Base-by-base conservation (phyloP, 257 asterid genomes). In the Solanum arcanum region DNA sequence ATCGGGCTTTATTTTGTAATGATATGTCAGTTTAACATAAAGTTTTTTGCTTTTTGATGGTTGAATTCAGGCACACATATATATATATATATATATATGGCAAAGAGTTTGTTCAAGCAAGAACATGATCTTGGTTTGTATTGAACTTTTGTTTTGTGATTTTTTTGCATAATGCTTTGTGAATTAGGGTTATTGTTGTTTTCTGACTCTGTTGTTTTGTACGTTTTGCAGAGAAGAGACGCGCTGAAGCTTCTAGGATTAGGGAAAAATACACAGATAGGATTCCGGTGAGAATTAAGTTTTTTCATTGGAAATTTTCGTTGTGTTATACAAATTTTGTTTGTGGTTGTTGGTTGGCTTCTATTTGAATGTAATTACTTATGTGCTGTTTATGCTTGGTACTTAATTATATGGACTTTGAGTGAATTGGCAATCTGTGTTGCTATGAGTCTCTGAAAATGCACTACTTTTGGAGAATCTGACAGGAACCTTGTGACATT, bases 181-280 rank as follows among this genome's bases (percentile, higher is more conserved):
- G 20, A 49, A 49, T 49, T 80, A 18, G 85, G 29, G 85, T 47
- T 10, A 16, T 29, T 29, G 11, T 5, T 3, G 9, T 42, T 23
- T 29, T 80, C 21, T 46, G 31, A 49, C 18, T 3, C 11, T 29
- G 31, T 29, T 41, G 37, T 76, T 42, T 76, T 10, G 23, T 5
- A 41, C 29, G 8, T 1, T n/a, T 6, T 81, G 31, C 88, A 91
- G 92, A 90, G 83, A 91, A 88, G 89, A 83, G 93, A 56, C 90
- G 84, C 16, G 93, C 91, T 10, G 93, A 91, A 82, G 89, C 92
- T 88, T 74, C 91, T 41, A 90, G 92, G 77, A 91, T 91, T 64
- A 91, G 92, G 87, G 93, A 87, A 86, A 91, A 91, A 39, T 91
- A 91, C 72, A 86, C 91, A 4, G 93, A 91, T 80, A 87, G 92